Conservation (phyloP, 768 basidiomycete genomes). For the Psilocybe azurescens region DNA sequence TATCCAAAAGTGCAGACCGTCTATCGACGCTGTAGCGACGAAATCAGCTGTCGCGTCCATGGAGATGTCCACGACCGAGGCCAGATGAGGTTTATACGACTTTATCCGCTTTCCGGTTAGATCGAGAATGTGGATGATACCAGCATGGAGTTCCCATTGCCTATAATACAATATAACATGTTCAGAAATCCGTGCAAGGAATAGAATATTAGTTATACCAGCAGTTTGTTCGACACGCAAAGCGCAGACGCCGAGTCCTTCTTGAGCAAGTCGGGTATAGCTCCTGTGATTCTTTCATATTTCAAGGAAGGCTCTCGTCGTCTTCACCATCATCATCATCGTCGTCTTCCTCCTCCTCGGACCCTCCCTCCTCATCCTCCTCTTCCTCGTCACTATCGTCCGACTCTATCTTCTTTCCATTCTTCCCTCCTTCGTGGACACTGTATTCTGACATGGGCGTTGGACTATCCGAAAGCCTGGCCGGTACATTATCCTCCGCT, state of each 20-base stretch:
- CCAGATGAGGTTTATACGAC: constrained; percentile 89
- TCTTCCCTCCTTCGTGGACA: constrained; percentile 17
- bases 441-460: constrained; percentile 12
- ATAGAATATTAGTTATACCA: constrained; percentile 50
- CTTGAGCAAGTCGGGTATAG: constrained; percentile 76
- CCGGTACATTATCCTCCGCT: not conserved
- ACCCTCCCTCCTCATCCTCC: constrained; percentile 16
- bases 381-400: constrained; percentile 14
- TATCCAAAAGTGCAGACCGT: constrained; percentile 63
- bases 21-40: constrained; percentile 90
- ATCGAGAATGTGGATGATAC: constrained; percentile 88
- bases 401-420: not conserved
- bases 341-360: constrained; percentile 27
- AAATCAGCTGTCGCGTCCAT: constrained; percentile 89
- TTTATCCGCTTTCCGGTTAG: constrained; percentile 82
- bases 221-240: constrained; percentile 69
- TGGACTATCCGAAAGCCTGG: constrained; percentile 18
- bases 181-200: not conserved
- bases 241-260: constrained; percentile 91
- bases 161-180: constrained; percentile 44
- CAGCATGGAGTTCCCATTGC: constrained; percentile 91
- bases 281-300: constrained; percentile 81
- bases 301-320: constrained; percentile 94
- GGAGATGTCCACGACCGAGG: constrained; percentile 84
- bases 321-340: constrained; percentile 47